Evolutionary conservation across 495 filamentous ascomycete species (phyloP).

Genomic region (Apiosordaria backusii): DNA sequence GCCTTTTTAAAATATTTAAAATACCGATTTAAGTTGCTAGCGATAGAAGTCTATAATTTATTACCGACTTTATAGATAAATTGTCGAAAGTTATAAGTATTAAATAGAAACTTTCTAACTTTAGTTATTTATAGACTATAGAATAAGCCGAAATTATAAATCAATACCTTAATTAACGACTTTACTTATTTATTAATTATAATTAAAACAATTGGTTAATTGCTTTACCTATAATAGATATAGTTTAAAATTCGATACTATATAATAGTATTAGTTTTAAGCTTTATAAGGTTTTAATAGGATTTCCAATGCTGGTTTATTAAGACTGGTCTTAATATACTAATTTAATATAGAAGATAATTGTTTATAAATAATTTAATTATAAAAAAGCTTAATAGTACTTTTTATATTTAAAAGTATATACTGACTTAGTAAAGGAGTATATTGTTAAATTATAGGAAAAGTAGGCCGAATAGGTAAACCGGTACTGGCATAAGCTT

Average conservation of each 20-base stretch:
- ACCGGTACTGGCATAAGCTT: neutral
- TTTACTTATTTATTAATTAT: neutral
- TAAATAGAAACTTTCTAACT: too few species aligned
- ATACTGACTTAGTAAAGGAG: neutral
- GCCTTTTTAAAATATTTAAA: neutral
- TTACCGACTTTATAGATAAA: neutral
- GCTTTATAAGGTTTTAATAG: neutral
- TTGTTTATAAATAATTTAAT: neutral
- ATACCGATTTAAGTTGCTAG: neutral
- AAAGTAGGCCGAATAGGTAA: neutral
- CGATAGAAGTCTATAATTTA: slow-evolving; percentile 3
- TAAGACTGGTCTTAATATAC: neutral
- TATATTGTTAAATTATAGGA: neutral
- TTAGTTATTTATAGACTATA: too few species aligned
- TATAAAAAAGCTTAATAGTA: neutral
- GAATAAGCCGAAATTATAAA: neutral
- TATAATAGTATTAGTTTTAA: neutral
- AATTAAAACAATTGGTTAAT: neutral
- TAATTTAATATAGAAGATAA: neutral
- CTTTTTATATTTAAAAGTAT: neutral
- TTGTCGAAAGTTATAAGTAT: too few species aligned
- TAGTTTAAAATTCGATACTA: neutral
- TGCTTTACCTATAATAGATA: neutral
- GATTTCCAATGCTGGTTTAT: neutral
- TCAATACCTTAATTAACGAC: neutral